Evolutionary conservation across 2,329 filamentous ascomycete genomes (phyloP).

Genomic region (Fusarium sarcochroum): DNA sequence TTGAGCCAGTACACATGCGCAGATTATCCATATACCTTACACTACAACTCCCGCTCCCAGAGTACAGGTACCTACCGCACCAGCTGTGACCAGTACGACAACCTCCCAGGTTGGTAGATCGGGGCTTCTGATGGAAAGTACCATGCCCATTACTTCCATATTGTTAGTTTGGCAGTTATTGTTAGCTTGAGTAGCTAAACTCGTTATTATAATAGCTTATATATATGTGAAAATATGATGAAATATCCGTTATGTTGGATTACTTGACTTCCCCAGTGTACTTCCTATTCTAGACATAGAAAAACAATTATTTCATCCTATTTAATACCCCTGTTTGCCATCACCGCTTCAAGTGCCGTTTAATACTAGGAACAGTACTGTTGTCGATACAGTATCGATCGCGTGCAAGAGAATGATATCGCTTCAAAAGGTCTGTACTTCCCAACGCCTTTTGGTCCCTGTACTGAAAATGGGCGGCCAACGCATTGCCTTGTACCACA

Average conservation of each 20-base stretch:
- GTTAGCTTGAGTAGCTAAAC: too few relatives aligned
- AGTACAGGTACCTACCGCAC: too few relatives aligned
- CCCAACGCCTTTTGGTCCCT: slow-evolving; percentile 15
- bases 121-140: too few relatives aligned
- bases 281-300: slow-evolving; percentile 5
- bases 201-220: too few relatives aligned
- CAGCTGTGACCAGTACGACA: too few relatives aligned
- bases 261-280: background rate
- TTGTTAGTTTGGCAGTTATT: too few relatives aligned
- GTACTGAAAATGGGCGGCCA: slow-evolving; percentile 40
- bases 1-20: too few relatives aligned
- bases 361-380: background rate
- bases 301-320: background rate
- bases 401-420: slow-evolving; percentile 31
- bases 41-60: too few relatives aligned
- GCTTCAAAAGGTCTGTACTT: slow-evolving; percentile 25
- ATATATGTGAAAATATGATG: too few relatives aligned
- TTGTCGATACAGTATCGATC: slow-evolving; percentile 28
- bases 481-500: slow-evolving; percentile 27
- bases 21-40: too few relatives aligned
- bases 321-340: background rate
- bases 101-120: too few relatives aligned
- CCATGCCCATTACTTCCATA: too few relatives aligned
- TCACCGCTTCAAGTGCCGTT: slow-evolving; percentile 6
- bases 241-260: background rate